Evolutionary conservation across 2,329 filamentous ascomycete species (phyloP).

Genomic region (Monosporascus cannonballus): DNA sequence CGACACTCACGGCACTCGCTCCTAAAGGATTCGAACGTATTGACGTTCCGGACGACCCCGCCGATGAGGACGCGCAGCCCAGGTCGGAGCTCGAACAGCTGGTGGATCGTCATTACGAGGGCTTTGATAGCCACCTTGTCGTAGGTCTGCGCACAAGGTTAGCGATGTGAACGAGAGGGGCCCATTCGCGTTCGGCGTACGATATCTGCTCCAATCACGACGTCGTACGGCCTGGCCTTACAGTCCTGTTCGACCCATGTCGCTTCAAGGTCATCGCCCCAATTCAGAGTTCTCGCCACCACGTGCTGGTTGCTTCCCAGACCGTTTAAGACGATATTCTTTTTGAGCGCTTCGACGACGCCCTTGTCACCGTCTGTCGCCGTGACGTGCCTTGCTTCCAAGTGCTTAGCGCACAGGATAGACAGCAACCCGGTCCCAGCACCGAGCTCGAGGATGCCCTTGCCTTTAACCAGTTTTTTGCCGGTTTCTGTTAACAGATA

Average conservation of each 20-base stretch:
- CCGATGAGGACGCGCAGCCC: constrained; percentile 50
- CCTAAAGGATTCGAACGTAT: constrained; percentile 55
- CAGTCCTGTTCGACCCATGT: constrained; percentile 22
- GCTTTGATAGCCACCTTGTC: constrained; percentile 52
- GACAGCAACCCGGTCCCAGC: constrained; percentile 62
- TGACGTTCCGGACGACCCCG: constrained; percentile 54
- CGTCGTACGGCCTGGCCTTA: constrained; percentile 17
- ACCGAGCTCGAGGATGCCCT: constrained; percentile 57
- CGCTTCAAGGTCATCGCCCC: constrained; percentile 20
- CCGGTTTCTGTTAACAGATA: constrained; percentile 46
- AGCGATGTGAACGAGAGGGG: not conserved
- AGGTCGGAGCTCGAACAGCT: constrained; percentile 48
- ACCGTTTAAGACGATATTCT: constrained; percentile 46
- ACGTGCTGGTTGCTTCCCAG: constrained; percentile 26
- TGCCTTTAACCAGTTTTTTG: constrained; percentile 39
- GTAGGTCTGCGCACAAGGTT: constrained; percentile 44
- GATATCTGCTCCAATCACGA: constrained; percentile 26
- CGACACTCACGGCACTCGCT: constrained; percentile 48
- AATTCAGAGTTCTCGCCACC: constrained; percentile 27
- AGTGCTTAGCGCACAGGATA: constrained; percentile 54
- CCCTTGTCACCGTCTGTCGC: constrained; percentile 57
- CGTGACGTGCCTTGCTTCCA: constrained; percentile 46
- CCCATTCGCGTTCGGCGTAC: constrained; percentile 10
- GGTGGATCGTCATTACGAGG: constrained; percentile 47
- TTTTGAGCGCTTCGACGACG: constrained; percentile 44